Evolutionary conservation across 495 filamentous ascomycete genomes (phyloP).

Genomic region (Penicillium malachiteum): DNA sequence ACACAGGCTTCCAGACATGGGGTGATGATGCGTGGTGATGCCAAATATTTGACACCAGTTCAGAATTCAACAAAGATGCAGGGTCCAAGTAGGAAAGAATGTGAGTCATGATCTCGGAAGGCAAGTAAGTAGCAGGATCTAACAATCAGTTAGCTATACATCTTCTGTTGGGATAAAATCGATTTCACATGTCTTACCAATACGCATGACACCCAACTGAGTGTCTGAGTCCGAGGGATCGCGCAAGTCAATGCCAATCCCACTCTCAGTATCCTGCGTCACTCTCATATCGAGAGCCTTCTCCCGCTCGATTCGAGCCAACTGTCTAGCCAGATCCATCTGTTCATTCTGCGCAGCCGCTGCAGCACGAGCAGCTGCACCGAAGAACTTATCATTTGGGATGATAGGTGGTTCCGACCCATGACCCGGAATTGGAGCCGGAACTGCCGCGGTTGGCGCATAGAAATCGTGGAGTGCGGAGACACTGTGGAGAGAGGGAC

Average conservation of each 20-base stretch:
- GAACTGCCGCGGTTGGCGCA: conserved; percentile 31
- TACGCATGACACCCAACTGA: conserved; percentile 38
- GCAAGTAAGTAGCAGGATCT: conserved; percentile 69
- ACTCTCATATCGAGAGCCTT: conserved; percentile 33
- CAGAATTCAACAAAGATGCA: conserved; percentile 57
- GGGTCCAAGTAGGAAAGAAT: conserved; percentile 73
- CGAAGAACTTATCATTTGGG: conserved; percentile 49
- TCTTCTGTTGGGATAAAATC: background rate
- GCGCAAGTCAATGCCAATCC: conserved; percentile 73
- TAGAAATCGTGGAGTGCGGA: conserved; percentile 40
- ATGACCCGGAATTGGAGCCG: conserved; percentile 38
- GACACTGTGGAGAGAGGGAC: conserved; percentile 40
- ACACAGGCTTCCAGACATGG: conserved; percentile 77
- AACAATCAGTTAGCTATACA: conserved; percentile 13
- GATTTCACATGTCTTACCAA: conserved; percentile 29
- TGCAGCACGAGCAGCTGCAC: conserved; percentile 68
- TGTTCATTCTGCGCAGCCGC: conserved; percentile 63
- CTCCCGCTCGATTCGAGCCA: conserved; percentile 43
- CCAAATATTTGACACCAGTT: conserved; percentile 67
- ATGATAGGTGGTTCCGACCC: conserved; percentile 42
- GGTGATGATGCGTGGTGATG: conserved; percentile 56
- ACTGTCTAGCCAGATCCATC: conserved; percentile 30
- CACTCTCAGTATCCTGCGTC: conserved; percentile 67
- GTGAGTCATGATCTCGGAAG: conserved; percentile 69
- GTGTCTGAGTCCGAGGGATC: conserved; percentile 46